A percentile compares a stretch with the other conserved stretches of the same genome.
Evolutionary conservation across 2,329 filamentous ascomycete genomes (phyloP).

Genomic region (Apiospora phragmitis): DNA sequence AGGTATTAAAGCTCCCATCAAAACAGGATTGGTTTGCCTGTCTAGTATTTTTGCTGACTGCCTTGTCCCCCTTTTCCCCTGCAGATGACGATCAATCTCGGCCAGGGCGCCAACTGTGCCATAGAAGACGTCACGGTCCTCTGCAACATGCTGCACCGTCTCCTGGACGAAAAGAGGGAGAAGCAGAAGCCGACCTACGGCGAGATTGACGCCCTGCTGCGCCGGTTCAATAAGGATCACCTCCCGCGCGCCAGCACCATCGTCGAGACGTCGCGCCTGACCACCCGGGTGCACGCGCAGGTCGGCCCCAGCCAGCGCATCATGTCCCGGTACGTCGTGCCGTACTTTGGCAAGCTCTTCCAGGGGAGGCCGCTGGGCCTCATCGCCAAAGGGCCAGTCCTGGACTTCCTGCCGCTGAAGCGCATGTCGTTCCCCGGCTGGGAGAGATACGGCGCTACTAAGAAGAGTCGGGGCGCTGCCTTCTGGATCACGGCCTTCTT

Average conservation of each 20-base stretch:
- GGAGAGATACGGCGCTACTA: background rate
- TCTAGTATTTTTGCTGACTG: background rate
- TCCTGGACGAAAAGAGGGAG: background rate
- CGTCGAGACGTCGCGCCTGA: background rate
- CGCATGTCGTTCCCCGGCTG: background rate
- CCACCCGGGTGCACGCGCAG: background rate
- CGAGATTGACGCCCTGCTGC: background rate
- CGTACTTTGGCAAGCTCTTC: background rate
- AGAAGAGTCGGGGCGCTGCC: background rate
- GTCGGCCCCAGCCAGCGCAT: background rate
- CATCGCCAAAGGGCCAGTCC: background rate
- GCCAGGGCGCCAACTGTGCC: conserved; percentile 9
- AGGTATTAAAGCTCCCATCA: too few species aligned
- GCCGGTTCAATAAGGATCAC: background rate
- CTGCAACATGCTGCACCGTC: background rate
- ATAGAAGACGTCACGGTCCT: background rate
- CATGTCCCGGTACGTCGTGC: background rate
- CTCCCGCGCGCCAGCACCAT: background rate
- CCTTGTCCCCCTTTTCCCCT: background rate
- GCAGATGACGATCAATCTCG: background rate
- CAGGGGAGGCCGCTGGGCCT: background rate
- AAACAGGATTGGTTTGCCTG: too few species aligned
- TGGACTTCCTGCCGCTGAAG: background rate
- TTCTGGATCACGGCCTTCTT: background rate
- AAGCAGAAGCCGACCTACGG: background rate